A percentile compares a stretch with the other conserved stretches of the same genome.
Conservation (phyloP, 2,329 filamentous ascomycete species). For the Nothomitra cinnamomea region DNA sequence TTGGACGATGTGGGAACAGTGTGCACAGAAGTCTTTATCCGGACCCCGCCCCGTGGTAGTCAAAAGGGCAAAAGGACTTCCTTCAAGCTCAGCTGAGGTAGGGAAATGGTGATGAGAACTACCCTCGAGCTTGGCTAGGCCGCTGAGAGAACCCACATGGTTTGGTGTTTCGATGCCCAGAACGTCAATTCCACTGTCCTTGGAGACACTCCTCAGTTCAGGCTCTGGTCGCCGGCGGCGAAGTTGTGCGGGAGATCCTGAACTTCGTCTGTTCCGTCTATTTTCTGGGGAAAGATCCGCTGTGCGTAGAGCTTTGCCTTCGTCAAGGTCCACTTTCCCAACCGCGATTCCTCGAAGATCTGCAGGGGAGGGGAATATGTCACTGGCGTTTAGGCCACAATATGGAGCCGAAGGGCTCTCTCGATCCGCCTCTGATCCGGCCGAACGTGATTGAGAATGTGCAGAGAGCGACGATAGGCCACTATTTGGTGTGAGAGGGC, state of each 20-base stretch:
- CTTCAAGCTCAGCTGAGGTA: not conserved
- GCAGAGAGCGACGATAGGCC: not conserved
- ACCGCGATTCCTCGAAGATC: not conserved
- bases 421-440: not conserved
- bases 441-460: not conserved
- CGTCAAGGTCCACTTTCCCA: not conserved
- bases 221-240: too few species aligned
- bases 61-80: not conserved
- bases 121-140: too few species aligned
- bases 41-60: not conserved
- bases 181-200: not conserved
- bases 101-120: not conserved
- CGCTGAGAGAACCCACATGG: too few species aligned
- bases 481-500: not conserved
- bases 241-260: too few species aligned
- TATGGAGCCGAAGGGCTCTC: not conserved
- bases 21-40: conserved; percentile 3
- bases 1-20: conserved; percentile 1
- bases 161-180: too few species aligned
- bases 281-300: not conserved
- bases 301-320: not conserved
- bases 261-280: not conserved
- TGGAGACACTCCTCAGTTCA: too few species aligned
- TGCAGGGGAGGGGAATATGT: not conserved
- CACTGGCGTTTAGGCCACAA: not conserved